Evolutionary conservation across 495 filamentous ascomycete species (phyloP), one percentile per base, ranked within the genome.

Genomic region (Staphylotrichum tortipilum): DNA sequence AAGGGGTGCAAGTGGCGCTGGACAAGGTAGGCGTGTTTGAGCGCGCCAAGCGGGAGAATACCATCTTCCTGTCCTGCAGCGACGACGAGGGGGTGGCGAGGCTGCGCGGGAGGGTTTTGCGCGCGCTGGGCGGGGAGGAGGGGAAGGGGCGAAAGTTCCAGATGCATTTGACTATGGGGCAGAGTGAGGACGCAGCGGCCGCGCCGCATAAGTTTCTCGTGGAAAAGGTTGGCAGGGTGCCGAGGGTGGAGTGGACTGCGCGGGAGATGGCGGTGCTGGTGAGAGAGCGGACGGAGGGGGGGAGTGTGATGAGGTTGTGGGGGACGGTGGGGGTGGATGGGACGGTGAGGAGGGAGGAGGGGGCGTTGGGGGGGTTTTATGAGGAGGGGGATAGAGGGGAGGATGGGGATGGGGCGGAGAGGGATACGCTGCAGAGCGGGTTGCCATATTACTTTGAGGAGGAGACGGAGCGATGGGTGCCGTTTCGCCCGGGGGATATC

Each of bases 151-250:
- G 26, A 28, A 28, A 44, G 22, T 65, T 56, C 38, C 61, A 57
- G 36, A 63, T 68, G 61, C 76, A 81, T 54, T 52, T 83, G 59
- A 81, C 75, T 1, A 48, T 83, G 40, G 79, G 71, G 1, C 78
- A 81, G 46, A 76, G 64, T 7, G 68, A 73, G 30, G 67, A 68
- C 15, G 28, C 59, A 7, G 18, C 45, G n/a, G 51, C 55, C 0
- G 50, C 60, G 3, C 40, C 61, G 21, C 70, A 76, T 43, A 60
- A 66, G 14, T 74, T 64, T 26, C 53, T 77, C 18, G 24, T 75
- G 15, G 61, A 70, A 9, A 79, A 81, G 41, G 65, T 71, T 2
- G 47, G 52, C 5, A 37, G 65, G 11, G 21, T 80, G 8, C 66
- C 68, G 1, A 30, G 38, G 4, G 26, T 75, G 7, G 49, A 59